Evolutionary conservation across 371 early-diverging fungal species (phyloP).

Genomic region (Mortierella polycephala): DNA sequence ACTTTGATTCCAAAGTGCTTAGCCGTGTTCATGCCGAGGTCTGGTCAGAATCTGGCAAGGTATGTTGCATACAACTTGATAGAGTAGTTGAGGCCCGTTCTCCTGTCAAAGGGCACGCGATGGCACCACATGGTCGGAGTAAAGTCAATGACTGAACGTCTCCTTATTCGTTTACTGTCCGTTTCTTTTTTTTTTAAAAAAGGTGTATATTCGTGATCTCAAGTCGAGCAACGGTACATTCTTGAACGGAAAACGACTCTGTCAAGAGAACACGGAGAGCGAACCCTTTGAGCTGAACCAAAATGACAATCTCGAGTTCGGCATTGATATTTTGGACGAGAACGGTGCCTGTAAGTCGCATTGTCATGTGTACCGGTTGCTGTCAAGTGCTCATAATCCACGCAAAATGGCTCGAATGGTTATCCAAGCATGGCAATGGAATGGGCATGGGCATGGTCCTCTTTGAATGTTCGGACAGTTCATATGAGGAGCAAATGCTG

Average conservation of each 20-base stretch:
- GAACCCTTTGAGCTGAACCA: constrained; percentile 68
- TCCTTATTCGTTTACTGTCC: no score
- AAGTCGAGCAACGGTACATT: constrained; percentile 92
- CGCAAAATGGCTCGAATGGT: no score
- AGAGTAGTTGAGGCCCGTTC: no score
- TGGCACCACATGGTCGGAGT: no score
- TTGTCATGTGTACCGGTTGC: no score
- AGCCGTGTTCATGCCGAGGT: constrained; percentile 87
- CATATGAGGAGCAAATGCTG: no score
- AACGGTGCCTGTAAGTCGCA: constrained; percentile 50
- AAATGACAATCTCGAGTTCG: constrained; percentile 85
- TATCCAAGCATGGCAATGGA: background rate
- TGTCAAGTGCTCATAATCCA: no score
- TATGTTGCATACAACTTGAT: constrained; percentile 32
- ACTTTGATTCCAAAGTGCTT: constrained; percentile 90
- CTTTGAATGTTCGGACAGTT: no score
- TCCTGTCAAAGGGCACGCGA: no score
- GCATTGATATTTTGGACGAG: constrained; percentile 85
- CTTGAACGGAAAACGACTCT: constrained; percentile 80
- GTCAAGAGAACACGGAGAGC: constrained; percentile 75
- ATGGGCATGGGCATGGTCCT: background rate
- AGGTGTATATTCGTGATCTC: constrained; percentile 82
- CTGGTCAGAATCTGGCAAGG: constrained; percentile 76
- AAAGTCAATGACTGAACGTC: no score
- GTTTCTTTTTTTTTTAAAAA: background rate